phyloP scores from a whole-genome alignment of 805 yeast species.

The Starmera quercuum region DNA sequence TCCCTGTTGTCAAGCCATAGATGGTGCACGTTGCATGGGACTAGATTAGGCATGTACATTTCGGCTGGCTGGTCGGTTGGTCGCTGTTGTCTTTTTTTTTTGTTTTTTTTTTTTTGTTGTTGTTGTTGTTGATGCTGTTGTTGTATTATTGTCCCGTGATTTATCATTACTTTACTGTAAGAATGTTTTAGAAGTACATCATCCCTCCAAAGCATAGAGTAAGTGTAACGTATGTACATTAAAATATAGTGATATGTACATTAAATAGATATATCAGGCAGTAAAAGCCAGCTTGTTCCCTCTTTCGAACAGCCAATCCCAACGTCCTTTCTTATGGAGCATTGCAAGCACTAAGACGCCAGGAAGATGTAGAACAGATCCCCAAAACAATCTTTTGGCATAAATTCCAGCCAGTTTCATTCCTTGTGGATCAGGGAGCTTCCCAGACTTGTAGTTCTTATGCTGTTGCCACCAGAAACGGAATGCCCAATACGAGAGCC shows the following conservation, averaged over 20 bases:
- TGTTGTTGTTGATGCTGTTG: background rate
- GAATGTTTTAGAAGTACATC: no score
- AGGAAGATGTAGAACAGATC: slow-evolving; percentile 91
- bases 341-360: slow-evolving; percentile 84
- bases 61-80: background rate
- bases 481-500: slow-evolving; percentile 76
- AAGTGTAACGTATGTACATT: no score
- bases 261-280: no score
- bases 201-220: no score
- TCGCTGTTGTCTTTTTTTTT: no score
- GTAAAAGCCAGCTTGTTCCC: no score
- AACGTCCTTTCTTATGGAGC: slow-evolving; percentile 90
- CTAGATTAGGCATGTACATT: slow-evolving; percentile 43
- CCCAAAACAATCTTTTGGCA: slow-evolving; percentile 88
- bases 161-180: no score
- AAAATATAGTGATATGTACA: no score
- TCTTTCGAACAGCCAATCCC: slow-evolving; percentile 62
- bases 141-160: no score
- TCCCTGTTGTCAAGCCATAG: slow-evolving; percentile 31
- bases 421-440: slow-evolving; percentile 46
- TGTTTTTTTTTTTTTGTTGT: background rate
- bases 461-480: slow-evolving; percentile 84
- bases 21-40: slow-evolving; percentile 37
- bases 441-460: slow-evolving; percentile 37
- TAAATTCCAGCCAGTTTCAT: slow-evolving; percentile 50